phyloP scores from a whole-genome alignment of 176 grass and related monocot species.

The Zoysia japonica region DNA sequence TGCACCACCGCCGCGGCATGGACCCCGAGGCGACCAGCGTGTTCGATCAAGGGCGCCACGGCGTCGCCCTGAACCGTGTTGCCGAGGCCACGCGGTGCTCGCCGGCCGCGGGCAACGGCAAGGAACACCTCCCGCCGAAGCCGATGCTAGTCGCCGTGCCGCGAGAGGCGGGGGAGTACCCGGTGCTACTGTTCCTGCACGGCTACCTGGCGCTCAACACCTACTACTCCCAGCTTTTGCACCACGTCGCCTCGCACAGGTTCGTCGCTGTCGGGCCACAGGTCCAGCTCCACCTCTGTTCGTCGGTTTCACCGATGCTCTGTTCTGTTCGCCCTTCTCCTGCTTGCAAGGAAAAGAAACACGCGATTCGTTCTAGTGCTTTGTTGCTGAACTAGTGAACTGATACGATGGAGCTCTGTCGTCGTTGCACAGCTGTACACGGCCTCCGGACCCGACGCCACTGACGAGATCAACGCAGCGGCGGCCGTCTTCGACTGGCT shows the following conservation, averaged over 20 bases:
- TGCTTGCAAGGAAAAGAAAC: too few species aligned
- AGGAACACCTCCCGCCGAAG: too few species aligned
- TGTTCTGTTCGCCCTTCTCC: too few species aligned
- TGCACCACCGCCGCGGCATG: too few species aligned
- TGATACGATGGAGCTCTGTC: neutral
- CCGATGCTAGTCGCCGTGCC: too few species aligned
- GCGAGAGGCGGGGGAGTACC: constrained; percentile 35
- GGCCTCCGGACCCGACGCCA: constrained; percentile 60
- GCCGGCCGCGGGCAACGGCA: too few species aligned
- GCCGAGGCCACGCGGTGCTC: too few species aligned
- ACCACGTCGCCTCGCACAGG: constrained; percentile 80
- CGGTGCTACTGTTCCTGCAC: constrained; percentile 74
- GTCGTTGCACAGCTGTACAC: constrained; percentile 53
- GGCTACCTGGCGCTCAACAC: constrained; percentile 70
- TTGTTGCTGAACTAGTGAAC: too few species aligned
- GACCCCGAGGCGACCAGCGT: too few species aligned
- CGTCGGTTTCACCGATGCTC: neutral
- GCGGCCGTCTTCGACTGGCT: constrained; percentile 66
- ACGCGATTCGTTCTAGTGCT: too few species aligned
- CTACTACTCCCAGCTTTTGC: constrained; percentile 86
- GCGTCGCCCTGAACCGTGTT: too few species aligned
- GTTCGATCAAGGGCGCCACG: too few species aligned
- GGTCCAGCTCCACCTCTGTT: constrained; percentile 24
- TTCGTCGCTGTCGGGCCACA: constrained; percentile 69
- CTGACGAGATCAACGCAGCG: constrained; percentile 63